Base-by-base conservation (phyloP, 371 early-diverging fungal species). In the Rhizopus sp. region DNA sequence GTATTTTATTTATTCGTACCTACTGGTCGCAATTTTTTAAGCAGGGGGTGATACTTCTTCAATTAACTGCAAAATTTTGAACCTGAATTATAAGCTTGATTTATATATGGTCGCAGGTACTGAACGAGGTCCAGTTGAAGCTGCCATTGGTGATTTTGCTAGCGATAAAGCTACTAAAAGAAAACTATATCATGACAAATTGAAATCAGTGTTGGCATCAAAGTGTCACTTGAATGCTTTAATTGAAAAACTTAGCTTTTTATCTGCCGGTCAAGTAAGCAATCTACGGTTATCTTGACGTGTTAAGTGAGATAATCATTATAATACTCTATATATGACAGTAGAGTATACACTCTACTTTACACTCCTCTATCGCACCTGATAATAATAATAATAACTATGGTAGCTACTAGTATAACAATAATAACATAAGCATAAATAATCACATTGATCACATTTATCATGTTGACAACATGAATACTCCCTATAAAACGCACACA, bases 201-300 rank as follows among this genome's bases (percentile, higher is more conserved):
- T 39, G 5, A 52, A 40, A 39, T 13, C 52, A 7, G 52, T 52
- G 5, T n/a, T 52, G 5, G 30, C 39, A 39, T 34, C 52, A 2
- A 52, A 52, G 12, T 52, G 41, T 10, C 52, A 52, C n/a, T 10
- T 52, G 3, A 52, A 52, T 29, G 6, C 37, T 8, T 12, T 52
- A 16, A 1, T 52, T 1, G 6, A 38, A 17, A 23, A 34, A 9
- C 38, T 52, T 8, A 13, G 7, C 3, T 17, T 23, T 29, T 8
- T 52, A 16, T n/a, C 52, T 3, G 5, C 7, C 5, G 23, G n/a
- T 16, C 29, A 17, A n/a, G 10, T 39, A 3, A 52, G 37, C 9
- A 52, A 37, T 1, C 9, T 39, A 0, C 15, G n/a, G n/a, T n/a
- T n/a, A n/a, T n/a, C n/a, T n/a, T n/a, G n/a, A n/a, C n/a, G n/a